A percentile compares a stretch with the other conserved stretches of the same genome.
These are phyloP conservation scores for Pseudogymnoascus sp. DNA, from an alignment of 2,329 filamentous ascomycete species.

Conservation along the genomic window DNA sequence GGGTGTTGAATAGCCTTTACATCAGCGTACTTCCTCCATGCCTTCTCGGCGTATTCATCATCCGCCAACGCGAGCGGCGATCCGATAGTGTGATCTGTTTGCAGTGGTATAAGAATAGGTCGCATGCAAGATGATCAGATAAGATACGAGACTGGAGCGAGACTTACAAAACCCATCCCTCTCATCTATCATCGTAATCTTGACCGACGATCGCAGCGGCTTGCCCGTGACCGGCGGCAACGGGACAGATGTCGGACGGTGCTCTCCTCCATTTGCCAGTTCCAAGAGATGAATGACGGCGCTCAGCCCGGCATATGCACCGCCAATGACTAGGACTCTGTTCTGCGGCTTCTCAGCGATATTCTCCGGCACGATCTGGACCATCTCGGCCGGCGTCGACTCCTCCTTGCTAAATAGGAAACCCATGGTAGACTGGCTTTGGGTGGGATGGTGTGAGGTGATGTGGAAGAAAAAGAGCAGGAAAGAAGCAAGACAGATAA, in stretches of 20 bases:
- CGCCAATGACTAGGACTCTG: conserved; percentile 60
- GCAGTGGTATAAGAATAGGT: not conserved
- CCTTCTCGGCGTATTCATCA: conserved; percentile 54
- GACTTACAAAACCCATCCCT: conserved; percentile 73
- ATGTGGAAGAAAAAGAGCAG: not conserved
- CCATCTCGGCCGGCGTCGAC: conserved; percentile 18
- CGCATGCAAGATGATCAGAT: not conserved
- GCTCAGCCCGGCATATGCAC: conserved; percentile 65
- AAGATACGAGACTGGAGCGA: not conserved
- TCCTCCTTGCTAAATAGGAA: conserved; percentile 15
- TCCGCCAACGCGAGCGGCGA: conserved; percentile 65
- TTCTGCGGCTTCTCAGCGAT: not conserved
- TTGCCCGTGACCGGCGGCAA: conserved; percentile 13
- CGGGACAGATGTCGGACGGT: conserved; percentile 14
- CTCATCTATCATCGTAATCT: conserved; percentile 71
- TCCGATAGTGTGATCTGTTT: conserved; percentile 65
- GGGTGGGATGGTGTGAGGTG: not conserved
- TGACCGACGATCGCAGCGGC: conserved; percentile 46
- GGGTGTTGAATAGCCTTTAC: conserved; percentile 58
- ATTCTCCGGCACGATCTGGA: conserved; percentile 14
- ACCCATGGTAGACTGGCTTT: not conserved
- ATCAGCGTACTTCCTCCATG: conserved; percentile 64
- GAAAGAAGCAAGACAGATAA: not conserved
- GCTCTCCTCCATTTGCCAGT: conserved; percentile 47
- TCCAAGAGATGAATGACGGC: conserved; percentile 61